Percentiles rank a stretch among this genome's conserved stretches.
phyloP scores from a whole-genome alignment of 2,329 filamentous ascomycete species.

The Trichoderma cornu-damae region DNA sequence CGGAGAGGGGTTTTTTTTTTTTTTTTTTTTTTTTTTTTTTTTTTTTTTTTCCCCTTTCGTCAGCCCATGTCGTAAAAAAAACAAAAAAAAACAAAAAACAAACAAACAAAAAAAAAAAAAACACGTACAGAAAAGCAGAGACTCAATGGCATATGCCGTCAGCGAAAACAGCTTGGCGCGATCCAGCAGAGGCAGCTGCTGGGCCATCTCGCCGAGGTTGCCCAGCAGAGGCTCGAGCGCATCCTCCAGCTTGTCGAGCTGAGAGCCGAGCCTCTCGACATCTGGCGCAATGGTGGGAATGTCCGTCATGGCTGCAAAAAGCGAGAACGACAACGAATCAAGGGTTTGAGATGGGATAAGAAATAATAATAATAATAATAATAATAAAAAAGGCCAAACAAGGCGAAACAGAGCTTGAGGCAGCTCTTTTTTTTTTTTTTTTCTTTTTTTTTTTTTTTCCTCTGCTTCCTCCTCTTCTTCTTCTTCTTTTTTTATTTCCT shows the following conservation, averaged over 20 bases:
- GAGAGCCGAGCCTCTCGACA: conserved; percentile 67
- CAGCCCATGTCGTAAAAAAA: not conserved
- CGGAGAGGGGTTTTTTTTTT: no score
- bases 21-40: no score
- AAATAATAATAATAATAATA: no score
- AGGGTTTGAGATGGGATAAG: not conserved
- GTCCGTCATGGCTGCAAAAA: conserved; percentile 34
- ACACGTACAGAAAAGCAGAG: conserved; percentile 79
- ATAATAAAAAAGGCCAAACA: not conserved
- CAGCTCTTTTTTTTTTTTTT: no score
- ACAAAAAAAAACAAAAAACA: no score
- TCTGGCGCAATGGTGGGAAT: conserved; percentile 58
- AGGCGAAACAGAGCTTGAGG: not conserved
- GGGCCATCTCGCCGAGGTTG: conserved; percentile 61
- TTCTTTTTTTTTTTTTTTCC: no score
- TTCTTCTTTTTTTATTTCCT: no score
- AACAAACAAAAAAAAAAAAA: no score
- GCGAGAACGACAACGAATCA: no score
- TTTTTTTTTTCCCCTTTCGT: no score
- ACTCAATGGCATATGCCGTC: conserved; percentile 83
- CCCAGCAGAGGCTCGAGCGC: conserved; percentile 68
- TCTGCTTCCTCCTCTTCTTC: no score
- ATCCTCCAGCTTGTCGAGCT: conserved; percentile 74
- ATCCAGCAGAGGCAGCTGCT: conserved; percentile 84
- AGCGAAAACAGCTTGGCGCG: conserved; percentile 92